phyloP scores from a whole-genome alignment of 2,329 filamentous ascomycete genomes.

The Phialemoniopsis sp. region DNA sequence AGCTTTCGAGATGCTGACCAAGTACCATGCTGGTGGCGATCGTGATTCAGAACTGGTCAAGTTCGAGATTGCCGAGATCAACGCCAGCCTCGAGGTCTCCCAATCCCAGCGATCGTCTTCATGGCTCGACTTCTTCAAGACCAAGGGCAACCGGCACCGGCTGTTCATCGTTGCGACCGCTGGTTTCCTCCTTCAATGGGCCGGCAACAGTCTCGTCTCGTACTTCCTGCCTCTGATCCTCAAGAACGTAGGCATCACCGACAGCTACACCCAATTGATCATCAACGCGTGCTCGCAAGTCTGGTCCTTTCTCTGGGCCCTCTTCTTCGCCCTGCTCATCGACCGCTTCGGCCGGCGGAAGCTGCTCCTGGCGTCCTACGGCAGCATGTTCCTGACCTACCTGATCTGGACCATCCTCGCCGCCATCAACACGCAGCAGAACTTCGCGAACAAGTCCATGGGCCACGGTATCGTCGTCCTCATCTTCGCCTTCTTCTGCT shows the following conservation, averaged over 20 bases:
- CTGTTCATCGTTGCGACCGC: slow-evolving; percentile 4
- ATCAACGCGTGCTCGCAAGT: slow-evolving; percentile 1
- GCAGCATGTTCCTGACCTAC: no score
- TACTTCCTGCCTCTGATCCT: slow-evolving; percentile 5
- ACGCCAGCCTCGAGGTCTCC: slow-evolving; percentile 18
- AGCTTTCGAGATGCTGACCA: slow-evolving; percentile 15
- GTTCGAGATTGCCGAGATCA: slow-evolving; percentile 54
- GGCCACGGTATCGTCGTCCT: no score
- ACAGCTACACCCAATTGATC: not conserved
- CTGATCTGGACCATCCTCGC: no score
- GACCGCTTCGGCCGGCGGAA: not conserved
- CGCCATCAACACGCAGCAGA: no score
- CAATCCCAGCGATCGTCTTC: slow-evolving; percentile 32
- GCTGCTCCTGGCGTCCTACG: no score
- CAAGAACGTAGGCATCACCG: slow-evolving; percentile 5
- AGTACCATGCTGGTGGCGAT: slow-evolving; percentile 45
- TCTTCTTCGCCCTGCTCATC: not conserved
- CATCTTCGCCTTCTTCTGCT: no score
- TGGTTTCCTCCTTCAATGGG: slow-evolving; percentile 4
- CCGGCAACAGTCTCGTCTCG: slow-evolving; percentile 2
- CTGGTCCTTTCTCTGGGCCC: slow-evolving; percentile 1
- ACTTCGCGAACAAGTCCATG: no score
- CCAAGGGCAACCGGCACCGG: slow-evolving; percentile 5
- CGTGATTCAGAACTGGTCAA: slow-evolving; percentile 45
- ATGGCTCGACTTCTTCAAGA: slow-evolving; percentile 46